Conservation (phyloP, 1,284 basidiomycete genomes). For the Pterulicium gracile region DNA sequence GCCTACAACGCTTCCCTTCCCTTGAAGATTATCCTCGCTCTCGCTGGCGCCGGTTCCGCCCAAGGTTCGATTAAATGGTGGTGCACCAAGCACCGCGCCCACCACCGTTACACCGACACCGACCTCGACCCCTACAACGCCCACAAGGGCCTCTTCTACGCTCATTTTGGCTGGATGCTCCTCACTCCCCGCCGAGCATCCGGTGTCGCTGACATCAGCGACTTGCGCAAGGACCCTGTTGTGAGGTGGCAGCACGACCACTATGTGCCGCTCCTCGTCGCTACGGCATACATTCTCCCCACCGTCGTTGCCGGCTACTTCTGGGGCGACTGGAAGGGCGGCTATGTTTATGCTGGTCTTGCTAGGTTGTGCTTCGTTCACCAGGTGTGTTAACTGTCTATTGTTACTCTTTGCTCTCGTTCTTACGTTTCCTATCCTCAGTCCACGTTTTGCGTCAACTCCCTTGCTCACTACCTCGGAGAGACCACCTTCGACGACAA, state of each 20-base stretch:
- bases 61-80: slow-evolving; percentile 81
- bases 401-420: neutral
- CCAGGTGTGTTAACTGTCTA: slow-evolving; percentile 37
- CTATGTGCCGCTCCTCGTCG: slow-evolving; percentile 56
- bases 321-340: slow-evolving; percentile 72
- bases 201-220: slow-evolving; percentile 70
- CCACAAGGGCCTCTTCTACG: slow-evolving; percentile 57
- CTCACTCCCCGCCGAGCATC: slow-evolving; percentile 73
- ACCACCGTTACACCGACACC: slow-evolving; percentile 82
- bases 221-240: slow-evolving; percentile 56
- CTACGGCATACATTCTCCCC: slow-evolving; percentile 59
- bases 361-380: slow-evolving; percentile 68
- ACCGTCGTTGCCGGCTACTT: slow-evolving; percentile 56
- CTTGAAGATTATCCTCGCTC: slow-evolving; percentile 58
- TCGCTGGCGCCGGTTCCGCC: slow-evolving; percentile 67
- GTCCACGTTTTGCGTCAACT: slow-evolving; percentile 87
- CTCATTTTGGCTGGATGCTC: slow-evolving; percentile 80
- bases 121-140: slow-evolving; percentile 80
- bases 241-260: slow-evolving; percentile 72
- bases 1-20: slow-evolving; percentile 66
- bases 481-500: slow-evolving; percentile 80
- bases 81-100: slow-evolving; percentile 75
- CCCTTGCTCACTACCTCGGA: slow-evolving; percentile 78
- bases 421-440: slow-evolving; percentile 14
- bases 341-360: slow-evolving; percentile 67